These are phyloP conservation scores for Linum usitatissimum DNA, from an alignment of 345 rosid species.

Conservation along the genomic window DNA sequence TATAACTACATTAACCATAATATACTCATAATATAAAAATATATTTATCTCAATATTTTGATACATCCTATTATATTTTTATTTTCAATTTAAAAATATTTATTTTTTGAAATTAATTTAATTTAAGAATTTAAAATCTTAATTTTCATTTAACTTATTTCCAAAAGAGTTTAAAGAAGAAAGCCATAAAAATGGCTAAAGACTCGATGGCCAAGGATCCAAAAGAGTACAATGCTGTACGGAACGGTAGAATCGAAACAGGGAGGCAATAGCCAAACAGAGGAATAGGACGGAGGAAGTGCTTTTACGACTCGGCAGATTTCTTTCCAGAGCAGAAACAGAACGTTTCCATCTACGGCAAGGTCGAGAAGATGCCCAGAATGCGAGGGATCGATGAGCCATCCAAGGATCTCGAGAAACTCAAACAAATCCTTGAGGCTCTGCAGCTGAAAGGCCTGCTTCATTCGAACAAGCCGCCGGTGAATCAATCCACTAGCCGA, in stretches of 20 bases:
- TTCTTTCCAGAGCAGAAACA: slow-evolving; percentile 72
- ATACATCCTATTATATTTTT: too few relatives aligned
- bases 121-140: too few relatives aligned
- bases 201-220: slow-evolving; percentile 24
- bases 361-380: slow-evolving; percentile 51
- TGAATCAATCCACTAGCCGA: slow-evolving; percentile 20
- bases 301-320: slow-evolving; percentile 63
- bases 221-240: slow-evolving; percentile 12
- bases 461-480: slow-evolving; percentile 35
- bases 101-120: too few relatives aligned
- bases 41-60: too few relatives aligned
- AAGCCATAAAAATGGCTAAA: slow-evolving; percentile 15
- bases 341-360: slow-evolving; percentile 33
- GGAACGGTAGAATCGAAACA: slow-evolving; percentile 35
- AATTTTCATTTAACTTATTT: too few relatives aligned
- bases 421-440: slow-evolving; percentile 81
- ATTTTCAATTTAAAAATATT: too few relatives aligned
- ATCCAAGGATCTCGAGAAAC: slow-evolving; percentile 70
- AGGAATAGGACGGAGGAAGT: slow-evolving; percentile 37
- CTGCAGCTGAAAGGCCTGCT: slow-evolving; percentile 82
- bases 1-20: too few relatives aligned
- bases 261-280: slow-evolving; percentile 19
- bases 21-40: too few relatives aligned
- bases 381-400: slow-evolving; percentile 68
- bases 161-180: too few relatives aligned